Evolutionary conservation across 208 protist genomes (phyloP).

Genomic region (Naegleria lovaniensis): DNA sequence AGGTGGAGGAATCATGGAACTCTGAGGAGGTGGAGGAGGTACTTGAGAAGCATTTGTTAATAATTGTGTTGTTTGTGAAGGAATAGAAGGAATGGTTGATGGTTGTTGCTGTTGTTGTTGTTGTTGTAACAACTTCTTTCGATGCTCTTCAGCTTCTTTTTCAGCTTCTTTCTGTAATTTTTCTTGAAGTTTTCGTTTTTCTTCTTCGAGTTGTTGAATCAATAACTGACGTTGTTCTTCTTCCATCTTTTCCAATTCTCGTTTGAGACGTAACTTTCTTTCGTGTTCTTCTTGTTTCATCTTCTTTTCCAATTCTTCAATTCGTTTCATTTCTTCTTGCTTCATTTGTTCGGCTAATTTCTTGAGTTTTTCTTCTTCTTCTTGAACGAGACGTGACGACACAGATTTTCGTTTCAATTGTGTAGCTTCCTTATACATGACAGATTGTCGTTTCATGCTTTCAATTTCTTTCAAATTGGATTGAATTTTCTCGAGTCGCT

Average conservation of each 20-base stretch:
- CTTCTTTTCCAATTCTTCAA: slow-evolving; percentile 15
- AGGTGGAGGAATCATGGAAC: neutral
- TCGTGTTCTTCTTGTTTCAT: neutral
- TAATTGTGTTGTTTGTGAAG: neutral
- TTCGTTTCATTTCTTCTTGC: slow-evolving; percentile 1
- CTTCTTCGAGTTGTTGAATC: neutral
- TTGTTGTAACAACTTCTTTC: neutral
- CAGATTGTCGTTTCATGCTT: neutral
- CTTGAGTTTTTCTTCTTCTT: slow-evolving; percentile 3
- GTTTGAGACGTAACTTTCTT: neutral
- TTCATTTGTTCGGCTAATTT: neutral
- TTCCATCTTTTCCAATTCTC: neutral
- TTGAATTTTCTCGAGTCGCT: neutral
- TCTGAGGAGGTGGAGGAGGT: neutral
- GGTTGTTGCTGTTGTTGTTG: neutral
- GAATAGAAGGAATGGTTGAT: neutral
- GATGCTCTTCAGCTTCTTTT: neutral
- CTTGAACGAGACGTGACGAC: neutral
- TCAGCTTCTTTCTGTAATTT: neutral
- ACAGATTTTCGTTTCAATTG: neutral
- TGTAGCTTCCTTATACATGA: neutral
- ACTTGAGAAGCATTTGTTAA: neutral
- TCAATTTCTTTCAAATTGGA: neutral
- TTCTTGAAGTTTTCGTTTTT: neutral
- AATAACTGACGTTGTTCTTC: neutral